These are phyloP conservation scores for Arthrobotrys pseudoclavata DNA, from an alignment of 2,329 filamentous ascomycete genomes.

Conservation along the genomic window DNA sequence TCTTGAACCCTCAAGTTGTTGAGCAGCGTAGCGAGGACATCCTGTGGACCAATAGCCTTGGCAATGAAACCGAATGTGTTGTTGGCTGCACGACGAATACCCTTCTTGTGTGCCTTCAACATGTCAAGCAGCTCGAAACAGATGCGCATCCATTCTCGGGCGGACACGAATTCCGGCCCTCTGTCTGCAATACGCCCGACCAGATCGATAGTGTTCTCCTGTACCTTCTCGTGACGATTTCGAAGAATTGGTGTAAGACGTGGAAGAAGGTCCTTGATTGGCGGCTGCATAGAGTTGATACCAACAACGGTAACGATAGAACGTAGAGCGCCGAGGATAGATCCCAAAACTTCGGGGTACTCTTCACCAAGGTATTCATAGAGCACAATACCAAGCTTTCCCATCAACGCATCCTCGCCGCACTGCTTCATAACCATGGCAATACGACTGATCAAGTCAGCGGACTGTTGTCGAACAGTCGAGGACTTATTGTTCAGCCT, in stretches of 20 bases:
- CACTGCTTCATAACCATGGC: constrained; percentile 99
- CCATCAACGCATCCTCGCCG: constrained; percentile 94
- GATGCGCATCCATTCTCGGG: constrained; percentile 99
- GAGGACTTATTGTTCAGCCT: constrained; percentile 97
- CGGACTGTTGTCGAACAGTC: constrained; percentile 95
- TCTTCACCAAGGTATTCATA: constrained; percentile 99
- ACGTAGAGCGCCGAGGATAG: constrained; percentile 92
- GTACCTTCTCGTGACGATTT: constrained; percentile 98
- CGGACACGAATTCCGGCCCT: constrained; percentile 95
- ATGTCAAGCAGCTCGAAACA: constrained; percentile 99
- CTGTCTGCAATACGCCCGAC: constrained; percentile 98
- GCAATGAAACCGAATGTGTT: constrained; percentile 99
- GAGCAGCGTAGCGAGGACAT: constrained; percentile 92
- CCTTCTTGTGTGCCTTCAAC: constrained; percentile 99
- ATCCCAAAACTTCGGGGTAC: constrained; percentile 96
- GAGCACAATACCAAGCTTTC: constrained; percentile 91
- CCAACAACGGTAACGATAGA: constrained; percentile 98
- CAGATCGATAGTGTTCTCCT: constrained; percentile 98
- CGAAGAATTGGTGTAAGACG: constrained; percentile 97
- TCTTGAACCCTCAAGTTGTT: constrained; percentile 98
- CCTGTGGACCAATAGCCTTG: constrained; percentile 97
- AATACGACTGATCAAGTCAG: constrained; percentile 95
- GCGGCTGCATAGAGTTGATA: constrained; percentile 97
- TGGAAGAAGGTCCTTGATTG: constrained; percentile 94
- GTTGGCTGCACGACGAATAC: constrained; percentile 96